Percentiles rank a stretch among this genome's conserved stretches.
phyloP scores from a whole-genome alignment of 345 rosid species.

The Lepidium didymum region DNA sequence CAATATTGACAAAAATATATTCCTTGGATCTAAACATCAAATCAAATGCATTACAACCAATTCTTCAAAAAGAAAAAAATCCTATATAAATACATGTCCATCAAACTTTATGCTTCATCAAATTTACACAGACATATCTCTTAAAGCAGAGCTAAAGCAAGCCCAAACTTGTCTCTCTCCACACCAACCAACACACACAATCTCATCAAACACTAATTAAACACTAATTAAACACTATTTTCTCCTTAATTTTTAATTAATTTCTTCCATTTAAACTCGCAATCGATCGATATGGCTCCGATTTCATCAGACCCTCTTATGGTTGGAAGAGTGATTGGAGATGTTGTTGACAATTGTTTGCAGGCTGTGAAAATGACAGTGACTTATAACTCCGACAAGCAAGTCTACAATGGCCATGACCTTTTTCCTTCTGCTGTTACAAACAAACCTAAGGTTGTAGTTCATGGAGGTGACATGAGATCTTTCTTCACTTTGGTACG shows the following conservation, averaged over 20 bases:
- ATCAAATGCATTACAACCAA: constrained; percentile 17
- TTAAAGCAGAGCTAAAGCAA: constrained; percentile 6
- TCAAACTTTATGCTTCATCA: constrained; percentile 27
- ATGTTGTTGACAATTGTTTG: constrained; percentile 61
- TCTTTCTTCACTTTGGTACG: constrained; percentile 95
- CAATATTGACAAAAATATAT: not conserved
- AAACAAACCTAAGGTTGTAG: constrained; percentile 77
- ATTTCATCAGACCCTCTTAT: constrained; percentile 64
- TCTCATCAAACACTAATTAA: not conserved
- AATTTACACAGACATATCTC: constrained; percentile 9
- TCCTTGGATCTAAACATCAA: constrained; percentile 21
- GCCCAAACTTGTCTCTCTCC: constrained; percentile 19
- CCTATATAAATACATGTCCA: constrained; percentile 27
- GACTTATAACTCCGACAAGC: constrained; percentile 57
- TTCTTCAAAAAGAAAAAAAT: not conserved
- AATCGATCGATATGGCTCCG: constrained; percentile 38
- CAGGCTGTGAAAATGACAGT: constrained; percentile 62
- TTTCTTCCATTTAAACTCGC: not conserved
- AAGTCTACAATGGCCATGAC: constrained; percentile 88
- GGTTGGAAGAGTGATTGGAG: constrained; percentile 86
- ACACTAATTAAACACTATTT: not conserved
- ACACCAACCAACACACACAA: constrained; percentile 11
- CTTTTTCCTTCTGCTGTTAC: constrained; percentile 68
- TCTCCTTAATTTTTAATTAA: not conserved
- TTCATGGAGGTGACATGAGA: constrained; percentile 82